A percentile compares a stretch with the other conserved stretches of the same genome.
phyloP scores from a whole-genome alignment of 106 monocot species.

The Acanthochlamys bracteata region DNA sequence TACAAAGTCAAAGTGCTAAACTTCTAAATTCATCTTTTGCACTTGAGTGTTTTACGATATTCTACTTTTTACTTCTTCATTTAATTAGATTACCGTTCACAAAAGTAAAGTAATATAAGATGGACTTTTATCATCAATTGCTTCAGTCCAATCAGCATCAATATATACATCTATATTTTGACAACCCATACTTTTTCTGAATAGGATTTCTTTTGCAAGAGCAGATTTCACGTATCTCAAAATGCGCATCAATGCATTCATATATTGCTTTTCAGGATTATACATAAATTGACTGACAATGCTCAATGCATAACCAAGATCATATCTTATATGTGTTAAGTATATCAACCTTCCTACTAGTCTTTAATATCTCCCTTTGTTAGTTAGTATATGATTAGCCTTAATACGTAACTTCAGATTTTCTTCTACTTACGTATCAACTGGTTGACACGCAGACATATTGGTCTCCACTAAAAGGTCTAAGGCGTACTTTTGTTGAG shows the following conservation, averaged over 20 bases:
- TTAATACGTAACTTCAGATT: neutral
- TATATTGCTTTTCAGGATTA: neutral
- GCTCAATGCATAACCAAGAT: too few relatives aligned
- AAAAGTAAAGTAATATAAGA: neutral
- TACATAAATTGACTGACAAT: neutral
- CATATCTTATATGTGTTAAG: too few relatives aligned
- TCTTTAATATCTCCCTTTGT: neutral
- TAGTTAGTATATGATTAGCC: neutral
- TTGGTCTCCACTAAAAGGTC: neutral
- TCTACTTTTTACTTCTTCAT: slow-evolving; percentile 5
- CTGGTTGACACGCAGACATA: neutral
- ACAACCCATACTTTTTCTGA: neutral
- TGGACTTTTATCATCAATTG: neutral
- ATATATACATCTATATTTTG: neutral
- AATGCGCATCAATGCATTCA: neutral
- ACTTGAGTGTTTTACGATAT: neutral
- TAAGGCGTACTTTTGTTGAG: neutral
- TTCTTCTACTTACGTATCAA: neutral
- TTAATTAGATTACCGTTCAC: neutral
- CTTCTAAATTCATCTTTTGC: too few relatives aligned
- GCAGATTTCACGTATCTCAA: neutral
- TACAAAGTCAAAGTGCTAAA: too few relatives aligned
- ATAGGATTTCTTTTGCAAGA: neutral
- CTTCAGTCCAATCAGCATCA: neutral
- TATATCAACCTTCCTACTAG: neutral